Percentiles rank a stretch among this genome's conserved stretches.
Conservation (phyloP, 202 grass and related monocot species). For the Elaeis oleifera region DNA sequence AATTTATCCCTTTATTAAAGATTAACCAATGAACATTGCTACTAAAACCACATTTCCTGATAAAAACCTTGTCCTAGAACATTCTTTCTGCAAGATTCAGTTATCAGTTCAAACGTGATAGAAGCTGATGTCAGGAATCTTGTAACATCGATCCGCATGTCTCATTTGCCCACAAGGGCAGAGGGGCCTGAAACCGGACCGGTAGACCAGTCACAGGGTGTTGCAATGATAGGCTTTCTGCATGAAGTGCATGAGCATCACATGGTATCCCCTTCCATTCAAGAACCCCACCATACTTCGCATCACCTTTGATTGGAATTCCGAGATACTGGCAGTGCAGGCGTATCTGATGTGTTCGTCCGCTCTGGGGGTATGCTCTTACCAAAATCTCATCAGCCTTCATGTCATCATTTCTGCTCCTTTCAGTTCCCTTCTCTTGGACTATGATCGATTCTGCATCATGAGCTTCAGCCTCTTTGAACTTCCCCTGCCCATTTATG, state of each 20-base stretch:
- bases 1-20: too few relatives aligned
- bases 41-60: too few relatives aligned
- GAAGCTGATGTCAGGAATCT: background rate
- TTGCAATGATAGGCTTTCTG: conserved; percentile 56
- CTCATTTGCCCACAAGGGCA: conserved; percentile 61
- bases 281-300: conserved; percentile 69
- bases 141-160: background rate
- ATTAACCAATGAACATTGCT: too few relatives aligned
- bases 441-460: conserved; percentile 39
- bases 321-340: conserved; percentile 80
- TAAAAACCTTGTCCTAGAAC: too few relatives aligned
- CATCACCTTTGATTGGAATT: conserved; percentile 79
- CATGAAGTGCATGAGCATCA: conserved; percentile 71
- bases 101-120: too few relatives aligned
- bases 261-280: conserved; percentile 49
- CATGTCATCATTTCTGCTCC: conserved; percentile 13
- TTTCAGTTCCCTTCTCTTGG: conserved; percentile 32
- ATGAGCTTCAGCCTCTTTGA: conserved; percentile 25
- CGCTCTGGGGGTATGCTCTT: conserved; percentile 81
- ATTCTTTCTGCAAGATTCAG: too few relatives aligned
- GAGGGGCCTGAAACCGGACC: conserved; percentile 41
- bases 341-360: conserved; percentile 85
- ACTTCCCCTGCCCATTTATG: conserved; percentile 37
- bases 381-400: conserved; percentile 44
- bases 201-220: conserved; percentile 65